Evolutionary conservation across 2,329 filamentous ascomycete genomes (phyloP), one percentile per base, ranked within the genome.

Genomic region (Aspergillus sp.): DNA sequence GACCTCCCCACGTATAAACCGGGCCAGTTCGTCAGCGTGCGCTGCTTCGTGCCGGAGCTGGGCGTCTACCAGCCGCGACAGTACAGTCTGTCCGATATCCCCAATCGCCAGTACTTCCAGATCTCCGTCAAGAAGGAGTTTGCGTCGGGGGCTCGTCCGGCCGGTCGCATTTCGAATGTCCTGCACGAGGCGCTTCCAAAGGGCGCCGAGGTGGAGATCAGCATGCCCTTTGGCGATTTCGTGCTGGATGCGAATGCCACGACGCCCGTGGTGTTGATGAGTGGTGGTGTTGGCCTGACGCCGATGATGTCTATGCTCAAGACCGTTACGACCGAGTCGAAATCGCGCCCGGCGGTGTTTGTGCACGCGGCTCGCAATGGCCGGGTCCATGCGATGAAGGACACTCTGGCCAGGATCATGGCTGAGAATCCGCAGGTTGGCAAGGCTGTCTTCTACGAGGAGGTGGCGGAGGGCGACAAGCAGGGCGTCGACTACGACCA

Each of bases 1-100:
- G 75, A 77, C n/a, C 76, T 91, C 44, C 87, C 88, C 0, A 46
- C 68, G 0, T 92, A 84, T 76, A 77, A 82, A 57, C 88, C 89
- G 0, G 89, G 89, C n/a, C 89, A 91, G 73, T 92, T 91, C 68
- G 80, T 90, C 57, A 88, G 86, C 0, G 74, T 91, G 37, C 81
- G 82, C 44, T 72, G 86, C 11, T 77, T 80, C 51, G 80, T 89
- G 0, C 82, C 84, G 1, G 77, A 78, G 47, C 78, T 89, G 15
- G 82, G 83, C 9, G 79, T 84, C 67, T 75, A 80, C 62, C 89
- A 91, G 72, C 81, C 85, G 14, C 79, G 89, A 23, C 89, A 91
- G 72, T 92, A 91, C 74, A 89, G 86, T 31, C 79, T 91, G 60
- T 88, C 84, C 65, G 87, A 90, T 62, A 79, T 83, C 49, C 87